Conservation (phyloP, 768 basidiomycete genomes). For the Kwoniella mangroviensis region DNA sequence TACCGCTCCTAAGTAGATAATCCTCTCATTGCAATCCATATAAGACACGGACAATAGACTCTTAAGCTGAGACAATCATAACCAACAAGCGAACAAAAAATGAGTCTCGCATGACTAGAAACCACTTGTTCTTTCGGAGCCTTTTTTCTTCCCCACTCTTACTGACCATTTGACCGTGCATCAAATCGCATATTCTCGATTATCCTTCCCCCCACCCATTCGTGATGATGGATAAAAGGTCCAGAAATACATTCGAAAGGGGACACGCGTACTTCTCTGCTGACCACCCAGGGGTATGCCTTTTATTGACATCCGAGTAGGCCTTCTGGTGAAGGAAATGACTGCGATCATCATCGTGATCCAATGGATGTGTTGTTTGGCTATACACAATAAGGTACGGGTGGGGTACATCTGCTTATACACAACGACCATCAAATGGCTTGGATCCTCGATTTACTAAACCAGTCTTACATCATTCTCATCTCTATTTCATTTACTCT, state of each 20-base stretch:
- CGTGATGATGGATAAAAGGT: background rate
- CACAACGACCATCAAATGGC: background rate
- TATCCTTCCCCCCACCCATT: background rate
- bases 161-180: background rate
- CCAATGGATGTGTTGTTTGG: background rate
- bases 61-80: no score
- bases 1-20: no score
- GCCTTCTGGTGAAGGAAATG: background rate
- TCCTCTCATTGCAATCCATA: no score
- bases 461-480: background rate
- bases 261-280: background rate
- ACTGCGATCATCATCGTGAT: background rate
- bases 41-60: no score
- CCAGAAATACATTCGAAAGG: background rate
- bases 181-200: background rate
- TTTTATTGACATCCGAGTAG: no score
- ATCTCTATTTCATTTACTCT: background rate
- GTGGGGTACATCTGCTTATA: background rate
- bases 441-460: background rate
- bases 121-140: background rate
- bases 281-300: background rate
- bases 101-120: no score
- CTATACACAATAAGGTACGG: background rate
- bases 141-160: background rate
- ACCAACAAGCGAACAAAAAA: no score